Percentiles rank a stretch among this genome's conserved stretches.
Evolutionary conservation across 106 monocot genomes (phyloP).

Genomic region (Allium sativum): DNA sequence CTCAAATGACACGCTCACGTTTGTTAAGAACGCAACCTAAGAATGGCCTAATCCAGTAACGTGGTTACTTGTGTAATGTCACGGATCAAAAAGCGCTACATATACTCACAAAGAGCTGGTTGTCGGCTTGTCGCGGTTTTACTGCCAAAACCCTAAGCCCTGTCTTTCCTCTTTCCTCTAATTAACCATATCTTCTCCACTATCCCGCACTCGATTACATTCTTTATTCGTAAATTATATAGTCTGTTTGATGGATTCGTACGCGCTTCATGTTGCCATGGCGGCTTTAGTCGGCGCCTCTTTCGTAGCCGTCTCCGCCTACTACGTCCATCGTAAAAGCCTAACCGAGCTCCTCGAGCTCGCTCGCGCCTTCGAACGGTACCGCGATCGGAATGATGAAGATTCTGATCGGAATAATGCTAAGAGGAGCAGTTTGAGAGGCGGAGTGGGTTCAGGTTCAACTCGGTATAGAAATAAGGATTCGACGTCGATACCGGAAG

Average conservation of each 20-base stretch:
- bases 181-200: too few relatives aligned
- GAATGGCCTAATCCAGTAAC: too few relatives aligned
- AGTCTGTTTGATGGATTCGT: slow-evolving; percentile 33
- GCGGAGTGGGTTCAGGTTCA: slow-evolving; percentile 4
- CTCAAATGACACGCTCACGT: too few relatives aligned
- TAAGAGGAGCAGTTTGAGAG: slow-evolving; percentile 1
- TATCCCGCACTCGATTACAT: too few relatives aligned
- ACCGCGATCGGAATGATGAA: slow-evolving; percentile 1
- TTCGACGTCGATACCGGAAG: slow-evolving; percentile 41
- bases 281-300: slow-evolving; percentile 71
- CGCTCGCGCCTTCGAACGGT: slow-evolving; percentile 16
- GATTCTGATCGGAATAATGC: background rate
- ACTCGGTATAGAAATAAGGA: slow-evolving; percentile 20
- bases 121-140: too few relatives aligned
- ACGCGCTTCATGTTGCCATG: slow-evolving; percentile 52
- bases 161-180: too few relatives aligned
- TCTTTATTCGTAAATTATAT: too few relatives aligned
- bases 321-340: slow-evolving; percentile 62
- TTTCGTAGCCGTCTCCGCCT: slow-evolving; percentile 53
- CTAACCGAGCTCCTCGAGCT: slow-evolving; percentile 38
- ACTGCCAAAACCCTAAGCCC: too few relatives aligned
- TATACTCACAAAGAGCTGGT: too few relatives aligned
- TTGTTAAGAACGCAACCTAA: too few relatives aligned
- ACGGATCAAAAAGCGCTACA: too few relatives aligned
- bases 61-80: too few relatives aligned